Base-by-base conservation (phyloP, 208 protist genomes). In the Trypanosoma scelopori region DNA sequence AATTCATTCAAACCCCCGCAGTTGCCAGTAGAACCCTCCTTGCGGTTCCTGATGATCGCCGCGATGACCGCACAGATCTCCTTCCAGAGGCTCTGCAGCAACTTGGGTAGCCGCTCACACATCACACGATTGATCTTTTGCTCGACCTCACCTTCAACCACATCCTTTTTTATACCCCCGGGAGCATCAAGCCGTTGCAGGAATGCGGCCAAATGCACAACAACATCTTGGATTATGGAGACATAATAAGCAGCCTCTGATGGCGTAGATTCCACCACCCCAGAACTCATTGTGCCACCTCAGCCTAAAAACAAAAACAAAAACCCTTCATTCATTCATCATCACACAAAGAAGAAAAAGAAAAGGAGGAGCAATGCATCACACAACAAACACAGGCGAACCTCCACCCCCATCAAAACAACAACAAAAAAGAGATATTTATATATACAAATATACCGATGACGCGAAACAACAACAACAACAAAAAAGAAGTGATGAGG, bases 61-160 rank as follows among this genome's bases (percentile, higher is more conserved):
- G 32, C 23, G 3, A 66, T 35, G 1, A 9, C n/a, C 7, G 41
- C 3, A 50, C 51, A 68, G 11, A 59, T 58, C 20, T 68, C 62
- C 11, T 59, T 27, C 62, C 62, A 68, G 5, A 68, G 11, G 41
- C 58, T 50, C 27, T 59, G 51, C 16, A 68, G n/a, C 18, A 59
- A 16, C 41, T 58, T 58, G 16, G 51, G 62, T 51, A 68, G 23
- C 13, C 41, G 50, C 41, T 68, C 62, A 12, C 59, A 37, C 18
- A 68, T 6, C 1, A 52, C 16, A 32, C 22, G 5, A 41, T 59
- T 51, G 9, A 59, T 39, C 32, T 57, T 59, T 16, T 16, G 50
- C 39, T 59, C 51, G 1, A 68, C 13, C 20, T 25, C n/a, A 22
- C 3, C 41, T 18, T 41, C n/a, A 42, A 7, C n/a, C 0, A 52